A percentile compares a stretch with the other conserved stretches of the same genome.
phyloP scores from a whole-genome alignment of 1,139 yeast genomes.

The Pichia sp. region DNA sequence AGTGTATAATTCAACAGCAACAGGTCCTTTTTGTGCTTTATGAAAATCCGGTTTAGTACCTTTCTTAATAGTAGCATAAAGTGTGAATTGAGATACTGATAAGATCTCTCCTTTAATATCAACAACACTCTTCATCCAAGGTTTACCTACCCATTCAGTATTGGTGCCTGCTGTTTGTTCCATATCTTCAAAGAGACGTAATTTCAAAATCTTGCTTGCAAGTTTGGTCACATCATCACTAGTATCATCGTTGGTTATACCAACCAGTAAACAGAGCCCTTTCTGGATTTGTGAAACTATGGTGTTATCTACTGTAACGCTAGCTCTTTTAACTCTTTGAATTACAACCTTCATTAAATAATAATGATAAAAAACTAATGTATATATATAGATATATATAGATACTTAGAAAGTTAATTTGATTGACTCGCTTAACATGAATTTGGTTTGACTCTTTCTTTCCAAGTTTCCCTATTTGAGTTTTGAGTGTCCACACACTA shows the following conservation, averaged over 20 bases:
- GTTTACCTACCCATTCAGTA: conserved; percentile 37
- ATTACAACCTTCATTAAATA: conserved; percentile 72
- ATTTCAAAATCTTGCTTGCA: conserved; percentile 57
- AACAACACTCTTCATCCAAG: conserved; percentile 53
- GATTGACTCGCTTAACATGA: no score
- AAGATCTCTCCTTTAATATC: conserved; percentile 55
- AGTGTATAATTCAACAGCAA: conserved; percentile 65
- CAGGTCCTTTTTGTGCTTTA: conserved; percentile 75
- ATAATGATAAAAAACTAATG: no score
- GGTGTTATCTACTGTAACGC: conserved; percentile 71
- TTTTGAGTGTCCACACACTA: no score
- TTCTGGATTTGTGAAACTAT: conserved; percentile 64
- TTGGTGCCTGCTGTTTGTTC: conserved; percentile 32
- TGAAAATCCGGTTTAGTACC: conserved; percentile 96
- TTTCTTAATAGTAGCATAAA: conserved; percentile 75
- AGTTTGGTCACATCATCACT: conserved; percentile 62
- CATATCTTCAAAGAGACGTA: conserved; percentile 69
- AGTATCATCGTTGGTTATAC: conserved; percentile 74
- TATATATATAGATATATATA: no score
- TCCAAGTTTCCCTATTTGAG: no score
- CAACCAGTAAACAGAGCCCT: conserved; percentile 79
- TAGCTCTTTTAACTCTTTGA: conserved; percentile 80
- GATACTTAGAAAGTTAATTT: no score
- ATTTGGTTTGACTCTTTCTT: no score
- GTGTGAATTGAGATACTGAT: conserved; percentile 84